A percentile compares a stretch with the other conserved stretches of the same genome.
Conservation (phyloP, 1,284 basidiomycete genomes). For the Prillingera fragicola region DNA sequence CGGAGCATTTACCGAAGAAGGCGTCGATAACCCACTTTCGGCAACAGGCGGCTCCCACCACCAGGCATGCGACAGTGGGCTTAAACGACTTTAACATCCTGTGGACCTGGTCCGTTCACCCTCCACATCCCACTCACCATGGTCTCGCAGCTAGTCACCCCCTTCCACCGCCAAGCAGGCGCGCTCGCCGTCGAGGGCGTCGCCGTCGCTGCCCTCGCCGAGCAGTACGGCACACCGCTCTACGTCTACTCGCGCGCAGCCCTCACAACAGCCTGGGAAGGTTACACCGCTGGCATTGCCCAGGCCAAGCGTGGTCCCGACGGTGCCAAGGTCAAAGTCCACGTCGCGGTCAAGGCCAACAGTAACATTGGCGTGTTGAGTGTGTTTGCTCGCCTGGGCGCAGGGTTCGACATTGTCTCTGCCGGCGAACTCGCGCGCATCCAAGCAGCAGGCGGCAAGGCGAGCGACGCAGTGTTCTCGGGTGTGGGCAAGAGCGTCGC, state of each 20-base stretch:
- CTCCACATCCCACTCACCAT: too few relatives aligned
- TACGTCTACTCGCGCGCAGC: conserved; percentile 13
- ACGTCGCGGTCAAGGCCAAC: conserved; percentile 14
- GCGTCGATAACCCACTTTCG: too few relatives aligned
- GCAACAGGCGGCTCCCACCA: too few relatives aligned
- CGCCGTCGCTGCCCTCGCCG: background rate
- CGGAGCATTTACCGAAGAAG: too few relatives aligned
- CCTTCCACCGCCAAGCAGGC: conserved; percentile 6
- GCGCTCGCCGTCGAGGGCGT: conserved; percentile 10
- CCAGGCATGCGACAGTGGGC: too few relatives aligned
- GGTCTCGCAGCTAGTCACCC: too few relatives aligned
- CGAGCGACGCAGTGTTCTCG: conserved; percentile 4
- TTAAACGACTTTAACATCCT: too few relatives aligned
- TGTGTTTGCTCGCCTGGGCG: conserved; percentile 8
- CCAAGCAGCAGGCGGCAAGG: conserved; percentile 7
- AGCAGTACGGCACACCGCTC: conserved; percentile 6
- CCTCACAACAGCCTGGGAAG: conserved; percentile 2
- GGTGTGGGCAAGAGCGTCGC: conserved; percentile 7
- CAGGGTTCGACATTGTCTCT: conserved; percentile 11
- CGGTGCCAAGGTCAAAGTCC: background rate
- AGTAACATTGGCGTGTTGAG: conserved; percentile 10
- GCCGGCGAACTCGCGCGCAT: conserved; percentile 10
- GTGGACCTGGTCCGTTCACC: too few relatives aligned
- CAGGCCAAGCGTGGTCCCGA: background rate
- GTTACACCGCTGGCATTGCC: background rate